Conservation (phyloP, 1,139 yeast species). For the Sugiyamaella neomexicana region DNA sequence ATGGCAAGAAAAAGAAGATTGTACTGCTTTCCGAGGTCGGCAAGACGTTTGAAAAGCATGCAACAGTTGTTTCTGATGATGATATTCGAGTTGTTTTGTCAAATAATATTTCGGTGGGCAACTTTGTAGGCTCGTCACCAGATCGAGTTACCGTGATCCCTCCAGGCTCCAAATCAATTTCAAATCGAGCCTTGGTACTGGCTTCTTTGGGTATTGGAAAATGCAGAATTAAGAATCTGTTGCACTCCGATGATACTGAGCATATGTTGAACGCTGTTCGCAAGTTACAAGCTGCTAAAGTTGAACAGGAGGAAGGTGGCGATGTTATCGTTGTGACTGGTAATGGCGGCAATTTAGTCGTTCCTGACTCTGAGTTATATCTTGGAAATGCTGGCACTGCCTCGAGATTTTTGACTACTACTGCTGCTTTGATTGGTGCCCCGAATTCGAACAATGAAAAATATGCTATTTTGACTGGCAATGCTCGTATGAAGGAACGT, state of each 20-base stretch:
- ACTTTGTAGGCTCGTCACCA: slow-evolving; percentile 49
- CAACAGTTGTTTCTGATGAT: slow-evolving; percentile 77
- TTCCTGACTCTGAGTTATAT: slow-evolving; percentile 66
- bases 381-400: slow-evolving; percentile 99
- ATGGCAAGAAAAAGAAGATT: slow-evolving; percentile 84
- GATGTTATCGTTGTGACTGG: slow-evolving; percentile 87
- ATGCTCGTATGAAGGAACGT: slow-evolving; percentile 95
- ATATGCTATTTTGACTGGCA: slow-evolving; percentile 78
- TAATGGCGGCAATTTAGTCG: slow-evolving; percentile 72
- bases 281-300: slow-evolving; percentile 75
- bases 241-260: slow-evolving; percentile 93
- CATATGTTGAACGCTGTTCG: slow-evolving; percentile 90
- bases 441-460: slow-evolving; percentile 42
- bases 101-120: slow-evolving; percentile 68
- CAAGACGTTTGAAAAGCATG: slow-evolving; percentile 81
- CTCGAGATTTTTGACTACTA: slow-evolving; percentile 87
- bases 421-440: slow-evolving; percentile 71
- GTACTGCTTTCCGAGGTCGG: slow-evolving; percentile 86
- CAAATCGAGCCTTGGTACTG: slow-evolving; percentile 87
- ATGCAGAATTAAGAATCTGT: slow-evolving; percentile 76
- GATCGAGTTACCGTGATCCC: slow-evolving; percentile 60
- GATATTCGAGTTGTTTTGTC: slow-evolving; percentile 81
- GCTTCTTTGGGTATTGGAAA: slow-evolving; percentile 91
- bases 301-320: slow-evolving; percentile 74
- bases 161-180: slow-evolving; percentile 96